Evolutionary conservation across 2,329 filamentous ascomycete genomes (phyloP), one percentile per base, ranked within the genome.

Genomic region (Aureobasidium melanogenum): DNA sequence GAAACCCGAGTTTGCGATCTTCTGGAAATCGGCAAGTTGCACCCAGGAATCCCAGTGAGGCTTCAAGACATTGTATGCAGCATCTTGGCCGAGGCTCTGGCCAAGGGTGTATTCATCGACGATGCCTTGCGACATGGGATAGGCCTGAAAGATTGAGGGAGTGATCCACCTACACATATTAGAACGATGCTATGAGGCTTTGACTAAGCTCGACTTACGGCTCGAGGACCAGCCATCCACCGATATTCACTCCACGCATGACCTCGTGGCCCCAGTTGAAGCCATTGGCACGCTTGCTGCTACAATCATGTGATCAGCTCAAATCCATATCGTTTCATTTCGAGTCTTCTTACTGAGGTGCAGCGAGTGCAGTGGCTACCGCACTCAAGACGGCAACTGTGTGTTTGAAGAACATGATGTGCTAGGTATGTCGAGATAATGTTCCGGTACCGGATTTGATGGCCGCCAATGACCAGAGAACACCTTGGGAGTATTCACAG

Each of bases 1-100:
- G 71, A 85, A 82, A 6, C 83, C 82, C 0, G 80, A 76, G 38
- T 77, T 70, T 19, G 77, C 76, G 66, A 85, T 85, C 65, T 79
- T 82, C 66, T 81, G 72, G 68, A 86, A 83, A 67, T 85, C 82
- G 14, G 70, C 66, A 65, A 75, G 76, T 15, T 74, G 76, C 14
- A 77, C 77, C 74, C 74, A 84, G 34, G 71, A 77, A 65, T 78
- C 77, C 79, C 76, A 85, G 70, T 79, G 80, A 51, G 74, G 71
- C 63, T 76, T 72, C 5, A 83, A 73, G 8, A 79, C 66, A 7
- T 69, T 65, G n/a, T 72, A 71, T 4, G 79, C 77, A 1, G 73
- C 73, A 48, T 78, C 69, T 22, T 72, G 69, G 3, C 81, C 81
- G 7, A 84, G 73, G 50, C 76, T 75, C 64, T 82, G 61, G 24